These are phyloP conservation scores for Cyathus striatus DNA, from an alignment of 768 basidiomycete genomes.

Conservation along the genomic window DNA sequence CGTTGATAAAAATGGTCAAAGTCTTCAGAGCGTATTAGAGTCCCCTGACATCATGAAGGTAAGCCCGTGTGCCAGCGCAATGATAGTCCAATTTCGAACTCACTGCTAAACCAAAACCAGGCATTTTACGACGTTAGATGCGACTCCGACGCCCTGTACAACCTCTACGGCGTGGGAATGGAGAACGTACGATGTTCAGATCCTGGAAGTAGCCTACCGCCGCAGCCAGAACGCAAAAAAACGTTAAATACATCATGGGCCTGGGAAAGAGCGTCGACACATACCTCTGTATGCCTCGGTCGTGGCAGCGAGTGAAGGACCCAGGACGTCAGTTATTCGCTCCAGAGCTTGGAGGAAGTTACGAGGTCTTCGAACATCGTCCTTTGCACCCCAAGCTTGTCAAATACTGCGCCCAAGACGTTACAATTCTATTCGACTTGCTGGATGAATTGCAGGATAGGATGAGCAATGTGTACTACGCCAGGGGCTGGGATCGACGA, in stretches of 20 bases:
- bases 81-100: not conserved
- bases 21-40: constrained; percentile 7
- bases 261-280: constrained; percentile 15
- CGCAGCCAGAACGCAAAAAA: constrained; percentile 10
- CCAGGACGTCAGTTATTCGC: constrained; percentile 21
- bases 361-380: constrained; percentile 5
- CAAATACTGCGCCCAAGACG: not conserved
- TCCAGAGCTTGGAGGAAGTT: constrained; percentile 20
- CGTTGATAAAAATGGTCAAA: constrained; percentile 2
- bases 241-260: constrained; percentile 18
- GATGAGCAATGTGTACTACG: not conserved
- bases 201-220: constrained; percentile 24
- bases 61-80: not conserved
- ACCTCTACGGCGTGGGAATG: constrained; percentile 19
- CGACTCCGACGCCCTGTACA: constrained; percentile 26
- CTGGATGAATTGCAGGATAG: not conserved
- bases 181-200: constrained; percentile 24
- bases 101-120: constrained; percentile 8
- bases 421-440: not conserved
- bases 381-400: not conserved
- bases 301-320: constrained; percentile 23
- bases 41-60: constrained; percentile 8
- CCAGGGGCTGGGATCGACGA: not conserved
- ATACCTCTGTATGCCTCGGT: constrained; percentile 15
- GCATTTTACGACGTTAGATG: constrained; percentile 28